Evolutionary conservation across 768 basidiomycete species (phyloP), one percentile per base, ranked within the genome.

Genomic region (Sporobolomyces phaffii): DNA sequence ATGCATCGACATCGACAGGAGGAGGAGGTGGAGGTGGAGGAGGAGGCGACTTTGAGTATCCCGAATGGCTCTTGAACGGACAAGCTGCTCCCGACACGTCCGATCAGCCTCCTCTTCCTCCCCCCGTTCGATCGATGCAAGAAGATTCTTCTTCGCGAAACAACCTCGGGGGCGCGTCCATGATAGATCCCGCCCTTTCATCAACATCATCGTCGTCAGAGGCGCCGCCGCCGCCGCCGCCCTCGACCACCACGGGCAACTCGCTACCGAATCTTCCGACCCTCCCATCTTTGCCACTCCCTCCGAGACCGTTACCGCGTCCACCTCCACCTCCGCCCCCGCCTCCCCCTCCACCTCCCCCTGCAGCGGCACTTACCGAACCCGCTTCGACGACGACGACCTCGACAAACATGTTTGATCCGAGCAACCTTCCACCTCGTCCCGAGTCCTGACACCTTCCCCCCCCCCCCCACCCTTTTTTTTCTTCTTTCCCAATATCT

Each of bases 331-430:
- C 56, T 9, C 43, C 56, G 18, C 56, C 41, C 24, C 54, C 54
- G 24, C 36, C 53, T 40, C 53, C 53, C 26, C n/a, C 53, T 15
- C 28, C 41, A 29, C 54, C 54, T 11, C 24, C 54, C 4, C 41
- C 41, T 14, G 28, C 43, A 7, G 31, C 34, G 6, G 4, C 52
- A 38, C n/a, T 36, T 40, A 2, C 50, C 3, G 6, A 29, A 36
- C 9, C 50, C 29, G 6, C 50, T 33, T 34, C 50, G 18, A 20
- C 20, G 28, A 14, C 38, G 4, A 2, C 38, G 5, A 24, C 40
- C 43, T 56, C 54, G 24, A 26, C 26, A 13, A 43, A 53, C n/a
- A 53, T 53, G 52, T 53, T 53, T 38, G 52, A 53, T 17, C 52
- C 52, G 10, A n/a, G 20, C n/a, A 53, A 53, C 20, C 34, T 53